Conservation (phyloP, 805 yeast species). For the Yarrowia deformans region DNA sequence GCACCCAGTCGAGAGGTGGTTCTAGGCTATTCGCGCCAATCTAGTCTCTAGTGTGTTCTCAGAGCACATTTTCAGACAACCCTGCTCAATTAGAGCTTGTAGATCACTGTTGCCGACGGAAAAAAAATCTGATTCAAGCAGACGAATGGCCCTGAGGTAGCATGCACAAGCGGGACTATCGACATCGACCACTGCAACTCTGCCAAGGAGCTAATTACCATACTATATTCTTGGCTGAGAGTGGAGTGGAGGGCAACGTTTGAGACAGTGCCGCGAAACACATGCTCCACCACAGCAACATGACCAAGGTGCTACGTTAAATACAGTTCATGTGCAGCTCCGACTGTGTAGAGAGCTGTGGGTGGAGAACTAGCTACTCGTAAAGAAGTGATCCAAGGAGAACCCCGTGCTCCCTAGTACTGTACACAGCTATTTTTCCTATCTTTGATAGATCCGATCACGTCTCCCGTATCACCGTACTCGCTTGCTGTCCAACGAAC, state of each 20-base stretch:
- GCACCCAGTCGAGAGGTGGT: background rate
- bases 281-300: background rate
- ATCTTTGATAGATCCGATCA: no score
- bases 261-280: background rate
- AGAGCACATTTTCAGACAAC: background rate
- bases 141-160: no score
- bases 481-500: background rate
- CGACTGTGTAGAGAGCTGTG: no score
- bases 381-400: no score
- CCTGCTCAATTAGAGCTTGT: background rate
- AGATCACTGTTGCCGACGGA: background rate
- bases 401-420: no score
- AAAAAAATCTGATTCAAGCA: background rate
- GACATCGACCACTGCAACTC: background rate
- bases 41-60: background rate
- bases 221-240: background rate
- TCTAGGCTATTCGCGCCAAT: no score
- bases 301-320: no score
- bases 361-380: no score
- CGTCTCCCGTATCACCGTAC: no score
- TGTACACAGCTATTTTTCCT: no score
- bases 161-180: background rate
- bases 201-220: no score
- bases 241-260: background rate
- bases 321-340: no score